These are phyloP conservation scores for Rhizophagus sp. DNA, from an alignment of 192 early-diverging fungal species.

Conservation along the genomic window DNA sequence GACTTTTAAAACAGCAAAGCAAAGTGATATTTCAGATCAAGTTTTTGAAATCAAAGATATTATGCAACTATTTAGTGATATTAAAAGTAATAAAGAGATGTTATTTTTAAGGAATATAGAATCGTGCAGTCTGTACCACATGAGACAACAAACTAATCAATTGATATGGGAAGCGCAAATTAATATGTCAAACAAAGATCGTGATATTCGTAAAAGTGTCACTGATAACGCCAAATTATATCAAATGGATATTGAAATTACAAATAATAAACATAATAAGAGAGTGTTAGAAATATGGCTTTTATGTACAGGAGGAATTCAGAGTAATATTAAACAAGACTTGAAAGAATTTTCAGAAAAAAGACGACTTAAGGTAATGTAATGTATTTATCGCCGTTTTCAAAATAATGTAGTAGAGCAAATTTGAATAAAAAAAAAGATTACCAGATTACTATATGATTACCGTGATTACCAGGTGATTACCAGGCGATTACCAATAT, in stretches of 20 bases:
- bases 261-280: background rate
- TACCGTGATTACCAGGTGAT: too few relatives aligned
- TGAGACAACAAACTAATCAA: background rate
- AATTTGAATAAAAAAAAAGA: too few relatives aligned
- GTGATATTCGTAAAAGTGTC: background rate
- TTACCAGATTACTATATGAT: too few relatives aligned
- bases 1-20: background rate
- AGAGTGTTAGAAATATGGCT: background rate
- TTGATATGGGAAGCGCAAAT: constrained; percentile 1
- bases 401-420: too few relatives aligned
- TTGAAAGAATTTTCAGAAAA: background rate
- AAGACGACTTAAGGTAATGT: background rate
- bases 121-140: background rate
- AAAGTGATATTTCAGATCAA: background rate
- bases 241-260: background rate
- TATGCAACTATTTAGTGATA: background rate
- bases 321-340: background rate
- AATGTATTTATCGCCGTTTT: too few relatives aligned
- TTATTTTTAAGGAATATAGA: constrained; percentile 22
- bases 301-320: background rate
- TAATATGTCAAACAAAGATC: background rate
- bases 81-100: constrained; percentile 1
- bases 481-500: too few relatives aligned
- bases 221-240: background rate
- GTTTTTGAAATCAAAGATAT: background rate